These are phyloP conservation scores for Thelonectria blattea DNA, from an alignment of 2,329 filamentous ascomycete genomes.

Conservation along the genomic window DNA sequence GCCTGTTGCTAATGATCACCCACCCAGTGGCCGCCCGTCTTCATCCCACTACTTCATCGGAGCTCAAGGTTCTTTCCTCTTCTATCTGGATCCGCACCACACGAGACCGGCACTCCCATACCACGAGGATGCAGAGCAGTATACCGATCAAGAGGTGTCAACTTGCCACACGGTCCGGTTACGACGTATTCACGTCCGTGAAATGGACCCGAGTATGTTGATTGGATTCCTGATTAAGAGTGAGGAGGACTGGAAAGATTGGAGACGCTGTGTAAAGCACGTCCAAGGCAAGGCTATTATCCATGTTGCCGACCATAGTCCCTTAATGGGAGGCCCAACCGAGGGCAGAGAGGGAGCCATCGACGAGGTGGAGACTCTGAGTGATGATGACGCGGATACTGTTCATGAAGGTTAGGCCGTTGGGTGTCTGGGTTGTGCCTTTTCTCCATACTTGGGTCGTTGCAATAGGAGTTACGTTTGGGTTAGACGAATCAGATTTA, in stretches of 20 bases:
- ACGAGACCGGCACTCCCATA: conserved; percentile 77
- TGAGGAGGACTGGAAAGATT: conserved; percentile 82
- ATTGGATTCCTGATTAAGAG: conserved; percentile 88
- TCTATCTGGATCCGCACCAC: conserved; percentile 93
- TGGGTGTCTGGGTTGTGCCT: conserved; percentile 28
- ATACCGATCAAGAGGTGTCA: conserved; percentile 75
- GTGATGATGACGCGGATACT: conserved; percentile 68
- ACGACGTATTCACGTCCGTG: conserved; percentile 79
- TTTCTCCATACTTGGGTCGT: conserved; percentile 14
- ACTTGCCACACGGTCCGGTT: conserved; percentile 88
- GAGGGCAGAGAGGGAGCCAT: conserved; percentile 74
- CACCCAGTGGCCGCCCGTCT: conserved; percentile 80
- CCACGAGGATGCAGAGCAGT: conserved; percentile 60
- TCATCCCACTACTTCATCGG: conserved; percentile 75
- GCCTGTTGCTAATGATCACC: conserved; percentile 18
- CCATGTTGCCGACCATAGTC: conserved; percentile 77
- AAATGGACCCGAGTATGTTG: conserved; percentile 98
- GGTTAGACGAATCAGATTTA: conserved; percentile 31
- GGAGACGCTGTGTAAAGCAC: conserved; percentile 77
- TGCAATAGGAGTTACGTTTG: conserved; percentile 24
- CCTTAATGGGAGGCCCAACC: conserved; percentile 57
- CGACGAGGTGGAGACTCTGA: conserved; percentile 88
- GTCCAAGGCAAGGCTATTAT: conserved; percentile 85
- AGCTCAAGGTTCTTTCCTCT: conserved; percentile 74
- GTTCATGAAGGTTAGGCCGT: conserved; percentile 37